A percentile compares a stretch with the other conserved stretches of the same genome.
Evolutionary conservation across 2,329 filamentous ascomycete species (phyloP).

Genomic region (Monosporascus sp.): DNA sequence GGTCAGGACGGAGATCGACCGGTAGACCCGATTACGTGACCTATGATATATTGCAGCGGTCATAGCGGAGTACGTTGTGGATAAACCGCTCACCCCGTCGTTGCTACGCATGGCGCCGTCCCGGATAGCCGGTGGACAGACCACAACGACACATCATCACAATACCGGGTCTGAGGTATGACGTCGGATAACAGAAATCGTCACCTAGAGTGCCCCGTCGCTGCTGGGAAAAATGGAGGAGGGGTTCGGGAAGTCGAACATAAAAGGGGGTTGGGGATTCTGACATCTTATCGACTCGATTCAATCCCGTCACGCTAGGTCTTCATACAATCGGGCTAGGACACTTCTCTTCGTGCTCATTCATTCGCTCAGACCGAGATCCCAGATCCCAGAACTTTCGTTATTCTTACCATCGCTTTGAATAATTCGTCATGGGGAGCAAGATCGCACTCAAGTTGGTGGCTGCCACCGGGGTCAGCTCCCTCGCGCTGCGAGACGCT

Average conservation of each 20-base stretch:
- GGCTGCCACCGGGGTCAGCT: conserved; percentile 11
- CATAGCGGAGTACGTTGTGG: neutral
- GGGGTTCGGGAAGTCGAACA: neutral
- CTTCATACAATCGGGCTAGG: neutral
- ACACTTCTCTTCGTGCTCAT: neutral
- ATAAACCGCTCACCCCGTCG: neutral
- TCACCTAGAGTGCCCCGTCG: too few species aligned
- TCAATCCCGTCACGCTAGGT: neutral
- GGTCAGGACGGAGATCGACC: neutral
- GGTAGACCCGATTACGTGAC: neutral
- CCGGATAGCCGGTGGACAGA: neutral
- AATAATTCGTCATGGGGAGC: neutral
- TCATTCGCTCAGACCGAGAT: too few species aligned
- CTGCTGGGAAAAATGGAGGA: too few species aligned
- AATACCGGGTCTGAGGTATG: too few species aligned
- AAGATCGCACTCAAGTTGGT: neutral
- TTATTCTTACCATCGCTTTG: neutral
- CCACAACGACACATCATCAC: too few species aligned
- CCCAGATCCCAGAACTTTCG: neutral
- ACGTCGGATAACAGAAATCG: too few species aligned
- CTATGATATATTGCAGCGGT: neutral
- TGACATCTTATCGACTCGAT: neutral
- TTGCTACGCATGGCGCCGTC: neutral
- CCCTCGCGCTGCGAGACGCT: conserved; percentile 14
- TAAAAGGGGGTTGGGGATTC: neutral